Base-by-base conservation (phyloP, 2,329 filamentous ascomycete species). In the Claviceps capensis region DNA sequence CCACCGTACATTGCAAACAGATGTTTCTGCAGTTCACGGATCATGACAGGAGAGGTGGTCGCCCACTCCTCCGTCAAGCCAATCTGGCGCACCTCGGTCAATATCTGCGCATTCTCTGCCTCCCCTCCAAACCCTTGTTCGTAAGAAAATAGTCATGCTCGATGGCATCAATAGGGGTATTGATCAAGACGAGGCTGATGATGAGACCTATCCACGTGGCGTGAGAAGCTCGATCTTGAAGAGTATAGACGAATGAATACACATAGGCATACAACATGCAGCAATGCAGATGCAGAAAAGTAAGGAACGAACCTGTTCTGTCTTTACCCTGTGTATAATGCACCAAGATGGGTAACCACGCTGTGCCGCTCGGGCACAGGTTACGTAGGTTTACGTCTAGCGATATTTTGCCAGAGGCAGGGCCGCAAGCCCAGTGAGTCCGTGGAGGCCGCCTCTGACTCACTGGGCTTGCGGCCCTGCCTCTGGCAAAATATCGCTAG, bases 261-360 rank as follows among this genome's bases (percentile, higher is more conserved):
- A 11, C 16, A 45, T 2, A 30, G 30, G 11, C 26, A 45, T 3
- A 30, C n/a, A 34, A 46, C 4, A 45, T 16, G 13, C 7, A 23
- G 30, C 14, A 17, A 7, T 17, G 8, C 11, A 46, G 7, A 34
- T 5, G 8, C 26, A 46, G 4, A 46, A 19, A 34, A 34, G 6
- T 16, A 34, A 34, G 8, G 4, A 7, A 46, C 56, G 49, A 54
- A 65, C 66, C 66, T 52, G 69, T 70, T 2, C 89, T 78, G 62
- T 95, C 89, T 64, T 95, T 95, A 53, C 89, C 89, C 61, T 94
- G 88, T 0, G 88, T 93, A 66, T 89, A 95, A 66, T 95, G 88
- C 2, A 93, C 69, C 7, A 95, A 63, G 1, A 82, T 66, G 0
- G 88, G 88, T 56, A 82, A 80, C 16, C n/a, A n/a, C n/a, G n/a